Conservation (phyloP, 768 basidiomycete species). For the Pisolithus orientalis region DNA sequence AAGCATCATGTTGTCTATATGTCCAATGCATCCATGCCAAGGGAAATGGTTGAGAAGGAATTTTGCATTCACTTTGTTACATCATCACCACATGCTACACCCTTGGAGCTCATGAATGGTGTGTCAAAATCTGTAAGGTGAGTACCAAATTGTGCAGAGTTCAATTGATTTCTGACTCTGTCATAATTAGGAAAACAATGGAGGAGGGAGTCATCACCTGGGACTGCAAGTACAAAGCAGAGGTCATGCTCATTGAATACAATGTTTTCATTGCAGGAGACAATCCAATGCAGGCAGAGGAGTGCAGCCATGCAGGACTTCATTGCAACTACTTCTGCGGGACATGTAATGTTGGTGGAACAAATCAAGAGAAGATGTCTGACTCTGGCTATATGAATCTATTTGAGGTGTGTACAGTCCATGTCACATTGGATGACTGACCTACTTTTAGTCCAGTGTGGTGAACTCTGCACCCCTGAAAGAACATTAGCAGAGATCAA, state of each 20-base stretch:
- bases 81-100: constrained; percentile 30
- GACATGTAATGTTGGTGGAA: constrained; percentile 34
- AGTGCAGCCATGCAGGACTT: constrained; percentile 33
- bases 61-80: constrained; percentile 24
- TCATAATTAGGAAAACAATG: not conserved
- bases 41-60: constrained; percentile 21
- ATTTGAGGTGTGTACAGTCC: constrained; percentile 18
- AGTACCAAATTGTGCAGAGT: too few relatives aligned
- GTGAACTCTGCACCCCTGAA: not conserved
- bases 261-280: constrained; percentile 28
- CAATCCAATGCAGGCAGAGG: constrained; percentile 27
- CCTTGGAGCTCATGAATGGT: constrained; percentile 32
- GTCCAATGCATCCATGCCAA: constrained; percentile 24
- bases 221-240: constrained; percentile 18
- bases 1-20: constrained; percentile 40
- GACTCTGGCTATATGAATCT: constrained; percentile 18
- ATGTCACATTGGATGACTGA: too few relatives aligned
- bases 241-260: constrained; percentile 11
- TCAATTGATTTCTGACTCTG: constrained; percentile 9
- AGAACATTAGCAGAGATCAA: not conserved
- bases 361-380: constrained; percentile 24
- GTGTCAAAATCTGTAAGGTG: constrained; percentile 27
- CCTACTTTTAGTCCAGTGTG: not conserved
- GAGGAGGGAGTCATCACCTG: constrained; percentile 18
- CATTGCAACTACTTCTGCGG: constrained; percentile 36